Conservation (phyloP, 495 filamentous ascomycete genomes). For the Xylaria curta region DNA sequence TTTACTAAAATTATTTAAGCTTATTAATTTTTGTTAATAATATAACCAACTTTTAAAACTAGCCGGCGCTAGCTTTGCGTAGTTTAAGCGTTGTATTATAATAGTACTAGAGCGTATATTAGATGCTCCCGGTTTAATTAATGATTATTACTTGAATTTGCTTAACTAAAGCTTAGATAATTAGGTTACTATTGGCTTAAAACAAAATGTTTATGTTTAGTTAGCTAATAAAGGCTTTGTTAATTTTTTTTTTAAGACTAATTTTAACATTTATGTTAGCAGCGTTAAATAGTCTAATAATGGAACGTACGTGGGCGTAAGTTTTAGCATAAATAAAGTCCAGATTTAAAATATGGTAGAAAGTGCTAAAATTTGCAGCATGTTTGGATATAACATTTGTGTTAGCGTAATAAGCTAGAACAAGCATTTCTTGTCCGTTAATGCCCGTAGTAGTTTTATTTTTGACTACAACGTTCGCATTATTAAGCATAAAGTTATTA, state of each 20-base stretch:
- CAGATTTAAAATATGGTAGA: slow-evolving; percentile 99
- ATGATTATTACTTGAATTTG: slow-evolving; percentile 99
- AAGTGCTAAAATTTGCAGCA: slow-evolving; percentile 91
- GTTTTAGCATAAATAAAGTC: slow-evolving; percentile 92
- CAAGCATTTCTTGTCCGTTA: slow-evolving; percentile 95
- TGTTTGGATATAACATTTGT: slow-evolving; percentile 95
- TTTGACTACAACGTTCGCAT: slow-evolving; percentile 99
- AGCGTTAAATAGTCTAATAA: slow-evolving; percentile 99
- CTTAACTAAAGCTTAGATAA: slow-evolving; percentile 97
- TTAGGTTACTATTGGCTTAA: slow-evolving; percentile 96
- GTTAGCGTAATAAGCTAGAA: slow-evolving; percentile 99
- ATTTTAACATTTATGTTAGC: slow-evolving; percentile 91
- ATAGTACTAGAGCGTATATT: slow-evolving; percentile 96
- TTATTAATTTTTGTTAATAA: slow-evolving; percentile 93
- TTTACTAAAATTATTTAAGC: slow-evolving; percentile 94
- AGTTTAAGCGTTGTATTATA: slow-evolving; percentile 87
- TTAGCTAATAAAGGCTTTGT: slow-evolving; percentile 94
- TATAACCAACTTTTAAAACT: slow-evolving; percentile 96
- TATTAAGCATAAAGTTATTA: slow-evolving; percentile 95
- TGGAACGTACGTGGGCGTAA: slow-evolving; percentile 94
- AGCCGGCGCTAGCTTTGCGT: slow-evolving; percentile 71
- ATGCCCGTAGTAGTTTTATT: slow-evolving; percentile 91
- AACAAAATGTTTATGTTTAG: slow-evolving; percentile 97
- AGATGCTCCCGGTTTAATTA: slow-evolving; percentile 94
- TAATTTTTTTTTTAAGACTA: slow-evolving; percentile 81